Conservation (phyloP, 768 basidiomycete species). For the Lactifluus subvellereus region DNA sequence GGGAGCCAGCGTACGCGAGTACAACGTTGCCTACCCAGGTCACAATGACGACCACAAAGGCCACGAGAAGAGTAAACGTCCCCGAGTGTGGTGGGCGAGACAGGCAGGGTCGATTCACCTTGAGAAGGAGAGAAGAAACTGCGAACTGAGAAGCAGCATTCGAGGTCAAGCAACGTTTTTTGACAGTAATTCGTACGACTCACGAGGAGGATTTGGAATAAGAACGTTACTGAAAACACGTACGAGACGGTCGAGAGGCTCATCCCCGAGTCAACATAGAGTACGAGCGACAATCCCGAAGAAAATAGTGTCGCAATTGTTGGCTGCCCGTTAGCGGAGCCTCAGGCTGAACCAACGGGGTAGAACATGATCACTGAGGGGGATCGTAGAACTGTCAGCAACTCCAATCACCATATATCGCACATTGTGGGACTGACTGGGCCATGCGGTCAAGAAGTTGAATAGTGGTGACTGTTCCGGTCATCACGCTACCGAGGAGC, state of each 20-base stretch:
- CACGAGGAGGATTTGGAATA: conserved; percentile 22
- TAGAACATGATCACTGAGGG: conserved; percentile 19
- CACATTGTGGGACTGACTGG: not conserved
- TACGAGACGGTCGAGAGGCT: conserved; percentile 22
- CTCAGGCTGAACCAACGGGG: conserved; percentile 21
- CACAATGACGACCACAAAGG: conserved; percentile 15
- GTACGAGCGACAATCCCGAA: conserved; percentile 19
- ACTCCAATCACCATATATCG: not conserved
- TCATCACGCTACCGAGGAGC: conserved; percentile 23
- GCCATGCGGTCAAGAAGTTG: conserved; percentile 22
- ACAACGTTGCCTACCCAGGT: conserved; percentile 22
- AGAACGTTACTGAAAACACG: conserved; percentile 23
- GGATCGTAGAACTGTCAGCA: not conserved
- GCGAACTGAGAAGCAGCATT: conserved; percentile 9
- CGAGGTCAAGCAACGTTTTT: not conserved
- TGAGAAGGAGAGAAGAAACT: conserved; percentile 20
- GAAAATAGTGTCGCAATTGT: conserved; percentile 17
- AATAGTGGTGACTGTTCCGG: conserved; percentile 19
- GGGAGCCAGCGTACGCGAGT: conserved; percentile 8
- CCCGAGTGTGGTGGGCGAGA: conserved; percentile 20
- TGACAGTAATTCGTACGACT: not conserved
- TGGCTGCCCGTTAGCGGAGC: conserved; percentile 19
- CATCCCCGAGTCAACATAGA: conserved; percentile 23
- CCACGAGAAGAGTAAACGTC: conserved; percentile 16
- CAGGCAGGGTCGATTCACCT: conserved; percentile 19